These are phyloP conservation scores for Malassezia globosa DNA, from an alignment of 1,284 basidiomycete genomes.

Conservation along the genomic window DNA sequence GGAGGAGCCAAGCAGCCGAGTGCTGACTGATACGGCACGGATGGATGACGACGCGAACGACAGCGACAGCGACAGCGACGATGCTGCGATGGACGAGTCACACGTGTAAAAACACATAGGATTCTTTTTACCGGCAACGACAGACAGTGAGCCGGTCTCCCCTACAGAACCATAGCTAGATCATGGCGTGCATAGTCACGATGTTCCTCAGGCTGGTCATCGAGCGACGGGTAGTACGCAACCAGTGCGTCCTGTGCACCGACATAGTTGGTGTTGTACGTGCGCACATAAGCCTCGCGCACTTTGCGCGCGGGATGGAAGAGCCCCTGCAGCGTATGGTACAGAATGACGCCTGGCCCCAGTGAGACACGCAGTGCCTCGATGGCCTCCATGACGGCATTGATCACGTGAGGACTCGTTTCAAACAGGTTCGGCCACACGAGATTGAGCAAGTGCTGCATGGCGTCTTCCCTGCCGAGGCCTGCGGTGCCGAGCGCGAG, in stretches of 20 bases:
- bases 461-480: slow-evolving; percentile 91
- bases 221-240: slow-evolving; percentile 67
- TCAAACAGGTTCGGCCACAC: slow-evolving; percentile 99
- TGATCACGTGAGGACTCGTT: slow-evolving; percentile 94
- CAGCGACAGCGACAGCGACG: background rate
- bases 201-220: slow-evolving; percentile 34
- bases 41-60: background rate
- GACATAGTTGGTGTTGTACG: slow-evolving; percentile 61
- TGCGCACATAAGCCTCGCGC: slow-evolving; percentile 72
- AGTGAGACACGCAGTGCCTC: slow-evolving; percentile 92
- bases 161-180: slow-evolving; percentile 19
- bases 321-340: slow-evolving; percentile 54
- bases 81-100: background rate
- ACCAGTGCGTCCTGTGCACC: slow-evolving; percentile 81
- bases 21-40: too few relatives aligned
- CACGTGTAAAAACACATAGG: too few relatives aligned
- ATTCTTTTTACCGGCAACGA: too few relatives aligned
- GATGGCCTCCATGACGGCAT: slow-evolving; percentile 61
- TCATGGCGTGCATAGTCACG: slow-evolving; percentile 41
- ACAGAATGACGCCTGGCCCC: slow-evolving; percentile 81
- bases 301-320: slow-evolving; percentile 76
- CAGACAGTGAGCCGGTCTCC: background rate
- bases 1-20: too few relatives aligned
- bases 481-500: slow-evolving; percentile 92
- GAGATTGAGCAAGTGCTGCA: slow-evolving; percentile 93